Conservation (phyloP, 768 basidiomycete genomes). For the Dacryopinax spathularia region DNA sequence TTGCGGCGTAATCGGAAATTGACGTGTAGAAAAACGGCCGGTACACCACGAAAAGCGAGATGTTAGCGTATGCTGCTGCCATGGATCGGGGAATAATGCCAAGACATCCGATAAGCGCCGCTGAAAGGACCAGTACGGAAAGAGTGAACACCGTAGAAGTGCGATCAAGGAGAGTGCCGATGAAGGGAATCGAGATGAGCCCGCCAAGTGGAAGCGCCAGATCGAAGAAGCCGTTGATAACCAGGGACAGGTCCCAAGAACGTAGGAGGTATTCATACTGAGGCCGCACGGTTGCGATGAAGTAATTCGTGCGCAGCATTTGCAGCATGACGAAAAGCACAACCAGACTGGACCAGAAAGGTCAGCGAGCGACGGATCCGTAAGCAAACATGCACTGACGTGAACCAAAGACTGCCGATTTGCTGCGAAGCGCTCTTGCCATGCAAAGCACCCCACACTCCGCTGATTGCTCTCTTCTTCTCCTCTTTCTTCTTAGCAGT, state of each 20-base stretch:
- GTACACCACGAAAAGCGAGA: background rate
- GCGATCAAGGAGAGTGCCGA: background rate
- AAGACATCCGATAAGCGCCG: background rate
- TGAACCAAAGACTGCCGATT: background rate
- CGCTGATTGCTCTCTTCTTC: background rate
- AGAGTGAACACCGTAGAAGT: background rate
- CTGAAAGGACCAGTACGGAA: background rate
- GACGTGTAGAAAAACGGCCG: background rate
- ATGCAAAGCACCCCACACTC: background rate
- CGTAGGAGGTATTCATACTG: background rate
- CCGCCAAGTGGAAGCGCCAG: background rate
- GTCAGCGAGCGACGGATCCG: background rate
- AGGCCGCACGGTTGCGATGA: background rate
- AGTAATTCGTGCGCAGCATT: background rate
- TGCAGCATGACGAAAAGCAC: conserved; percentile 1
- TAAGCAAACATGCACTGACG: background rate
- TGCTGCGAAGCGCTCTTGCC: background rate
- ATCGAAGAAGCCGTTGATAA: background rate
- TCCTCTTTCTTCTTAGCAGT: background rate
- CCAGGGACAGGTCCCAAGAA: background rate
- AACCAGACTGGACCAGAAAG: background rate
- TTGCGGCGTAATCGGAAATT: background rate
- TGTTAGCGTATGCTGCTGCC: background rate
- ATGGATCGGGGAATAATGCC: background rate
- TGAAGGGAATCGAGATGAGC: background rate